These are phyloP conservation scores for Ophiocordyceps camponoti-rufipedis DNA, from an alignment of 2,329 filamentous ascomycete species.

Conservation along the genomic window DNA sequence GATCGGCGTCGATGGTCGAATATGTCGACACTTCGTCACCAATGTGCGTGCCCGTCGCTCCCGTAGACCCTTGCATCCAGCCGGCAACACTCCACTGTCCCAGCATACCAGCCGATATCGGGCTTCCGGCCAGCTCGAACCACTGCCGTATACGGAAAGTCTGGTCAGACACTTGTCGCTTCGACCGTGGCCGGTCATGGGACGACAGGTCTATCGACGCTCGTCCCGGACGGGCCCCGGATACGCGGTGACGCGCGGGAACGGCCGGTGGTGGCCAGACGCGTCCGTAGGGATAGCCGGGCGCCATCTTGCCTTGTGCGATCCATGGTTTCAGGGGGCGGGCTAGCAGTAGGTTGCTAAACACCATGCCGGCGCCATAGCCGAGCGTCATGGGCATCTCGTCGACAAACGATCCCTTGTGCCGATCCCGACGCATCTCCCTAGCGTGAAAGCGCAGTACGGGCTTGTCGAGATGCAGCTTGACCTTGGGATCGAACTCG, in stretches of 20 bases:
- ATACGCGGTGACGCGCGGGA: slow-evolving; percentile 39
- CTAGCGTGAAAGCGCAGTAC: slow-evolving; percentile 35
- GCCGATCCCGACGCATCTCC: slow-evolving; percentile 6
- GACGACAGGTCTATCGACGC: slow-evolving; percentile 9
- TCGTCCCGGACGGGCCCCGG: slow-evolving; percentile 12
- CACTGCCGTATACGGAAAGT: slow-evolving; percentile 61
- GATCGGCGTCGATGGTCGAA: slow-evolving; percentile 48
- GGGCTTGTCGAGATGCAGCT: slow-evolving; percentile 57
- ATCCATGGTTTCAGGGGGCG: slow-evolving; percentile 23
- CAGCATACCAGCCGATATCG: slow-evolving; percentile 10
- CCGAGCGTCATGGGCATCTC: slow-evolving; percentile 35
- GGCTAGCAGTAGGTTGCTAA: slow-evolving; percentile 51
- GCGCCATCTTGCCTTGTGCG: slow-evolving; percentile 11
- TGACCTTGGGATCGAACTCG: slow-evolving; percentile 50
- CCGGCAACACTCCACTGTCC: slow-evolving; percentile 10
- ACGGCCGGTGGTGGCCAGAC: slow-evolving; percentile 63
- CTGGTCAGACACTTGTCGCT: slow-evolving; percentile 44
- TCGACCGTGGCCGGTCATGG: slow-evolving; percentile 23
- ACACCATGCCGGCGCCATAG: slow-evolving; percentile 28
- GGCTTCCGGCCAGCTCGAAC: slow-evolving; percentile 42
- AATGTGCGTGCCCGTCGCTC: slow-evolving; percentile 24
- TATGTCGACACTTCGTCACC: slow-evolving; percentile 43
- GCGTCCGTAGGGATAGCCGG: slow-evolving; percentile 25
- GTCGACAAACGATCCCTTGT: slow-evolving; percentile 22
- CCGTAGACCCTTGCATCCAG: slow-evolving; percentile 5